Percentiles rank a stretch among this genome's conserved stretches.
These are phyloP conservation scores for Daldinia eschscholtzii DNA, from an alignment of 2,329 filamentous ascomycete genomes.

Conservation along the genomic window DNA sequence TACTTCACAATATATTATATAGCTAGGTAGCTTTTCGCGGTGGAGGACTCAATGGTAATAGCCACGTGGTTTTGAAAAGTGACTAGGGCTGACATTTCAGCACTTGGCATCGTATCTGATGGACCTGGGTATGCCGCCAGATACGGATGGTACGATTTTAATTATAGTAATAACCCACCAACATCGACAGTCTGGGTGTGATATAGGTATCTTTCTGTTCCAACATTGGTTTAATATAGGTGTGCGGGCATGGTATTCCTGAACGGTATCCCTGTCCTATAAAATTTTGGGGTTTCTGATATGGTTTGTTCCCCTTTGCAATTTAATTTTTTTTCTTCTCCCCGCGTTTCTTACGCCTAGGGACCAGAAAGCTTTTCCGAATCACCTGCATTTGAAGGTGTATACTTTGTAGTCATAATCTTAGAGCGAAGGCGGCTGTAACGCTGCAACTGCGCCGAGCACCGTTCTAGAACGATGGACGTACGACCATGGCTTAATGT, in stretches of 20 bases:
- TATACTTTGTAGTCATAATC: not conserved
- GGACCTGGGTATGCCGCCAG: not conserved
- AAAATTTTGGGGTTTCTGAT: not conserved
- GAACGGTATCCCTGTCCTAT: not conserved
- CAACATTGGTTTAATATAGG: not conserved
- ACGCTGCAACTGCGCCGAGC: not conserved
- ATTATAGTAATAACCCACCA: conserved; percentile 10
- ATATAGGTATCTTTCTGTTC: not conserved
- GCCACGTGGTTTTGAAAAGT: conserved; percentile 2
- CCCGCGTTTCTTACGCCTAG: not conserved
- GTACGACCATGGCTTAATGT: not conserved
- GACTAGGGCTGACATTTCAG: conserved; percentile 4
- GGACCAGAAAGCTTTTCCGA: not conserved
- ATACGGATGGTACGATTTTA: conserved; percentile 14
- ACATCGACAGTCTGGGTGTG: not conserved
- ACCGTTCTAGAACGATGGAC: conserved; percentile 3
- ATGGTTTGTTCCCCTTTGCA: not conserved
- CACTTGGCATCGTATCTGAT: conserved; percentile 10
- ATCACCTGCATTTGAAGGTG: not conserved
- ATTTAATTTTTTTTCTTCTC: not conserved
- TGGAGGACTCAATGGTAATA: not conserved
- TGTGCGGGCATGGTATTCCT: not conserved
- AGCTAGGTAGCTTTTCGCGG: not conserved
- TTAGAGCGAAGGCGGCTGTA: not conserved
- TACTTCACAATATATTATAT: not conserved